A percentile compares a stretch with the other conserved stretches of the same genome.
Conservation (phyloP, 23 red algal species). For the Gracilaria domingensis region DNA sequence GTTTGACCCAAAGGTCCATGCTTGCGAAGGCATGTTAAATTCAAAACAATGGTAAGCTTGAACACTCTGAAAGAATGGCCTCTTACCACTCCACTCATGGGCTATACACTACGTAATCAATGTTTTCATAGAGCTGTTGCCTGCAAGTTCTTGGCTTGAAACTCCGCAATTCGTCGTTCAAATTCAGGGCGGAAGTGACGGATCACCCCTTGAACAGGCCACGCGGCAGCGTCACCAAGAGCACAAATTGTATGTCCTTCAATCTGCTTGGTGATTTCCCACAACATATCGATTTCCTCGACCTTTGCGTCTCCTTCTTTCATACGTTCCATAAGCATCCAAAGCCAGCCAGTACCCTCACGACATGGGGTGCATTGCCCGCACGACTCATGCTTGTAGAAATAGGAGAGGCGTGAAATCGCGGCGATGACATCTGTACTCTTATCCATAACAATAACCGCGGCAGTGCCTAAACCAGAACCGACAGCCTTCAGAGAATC, state of each 20-base stretch:
- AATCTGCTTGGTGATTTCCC: slow-evolving; percentile 96
- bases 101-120: neutral
- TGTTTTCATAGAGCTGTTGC: slow-evolving; percentile 2
- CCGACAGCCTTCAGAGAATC: slow-evolving; percentile 96
- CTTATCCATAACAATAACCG: slow-evolving; percentile 99
- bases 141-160: slow-evolving; percentile 44
- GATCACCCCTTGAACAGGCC: slow-evolving; percentile 99
- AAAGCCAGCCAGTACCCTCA: slow-evolving; percentile 98
- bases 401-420: slow-evolving; percentile 93
- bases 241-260: slow-evolving; percentile 99
- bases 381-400: slow-evolving; percentile 99
- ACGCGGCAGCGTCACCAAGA: slow-evolving; percentile 96
- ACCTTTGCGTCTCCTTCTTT: slow-evolving; percentile 88
- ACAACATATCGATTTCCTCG: slow-evolving; percentile 98
- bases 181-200: slow-evolving; percentile 96
- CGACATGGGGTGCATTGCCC: slow-evolving; percentile 99
- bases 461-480: slow-evolving; percentile 93
- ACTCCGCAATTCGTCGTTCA: slow-evolving; percentile 92
- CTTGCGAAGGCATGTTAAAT: neutral
- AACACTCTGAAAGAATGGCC: neutral
- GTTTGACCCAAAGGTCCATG: neutral
- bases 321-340: slow-evolving; percentile 94
- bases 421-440: slow-evolving; percentile 96
- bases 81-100: neutral
- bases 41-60: neutral